phyloP scores from a whole-genome alignment of 1,139 yeast genomes.

The Meyerozyma sp. region DNA sequence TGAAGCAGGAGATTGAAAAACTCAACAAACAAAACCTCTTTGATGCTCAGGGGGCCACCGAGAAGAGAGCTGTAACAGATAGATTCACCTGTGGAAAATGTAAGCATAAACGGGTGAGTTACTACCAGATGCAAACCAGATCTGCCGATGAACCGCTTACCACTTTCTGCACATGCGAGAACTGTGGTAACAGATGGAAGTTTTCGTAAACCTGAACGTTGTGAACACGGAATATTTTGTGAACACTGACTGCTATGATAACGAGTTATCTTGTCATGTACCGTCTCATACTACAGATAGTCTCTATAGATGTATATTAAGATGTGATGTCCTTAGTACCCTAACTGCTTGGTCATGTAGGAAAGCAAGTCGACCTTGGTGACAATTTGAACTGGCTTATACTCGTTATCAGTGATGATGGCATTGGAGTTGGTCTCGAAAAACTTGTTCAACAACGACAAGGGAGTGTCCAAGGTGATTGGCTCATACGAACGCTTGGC shows the following conservation, averaged over 20 bases:
- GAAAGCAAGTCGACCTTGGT: constrained; percentile 83
- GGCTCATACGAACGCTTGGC: constrained; percentile 63
- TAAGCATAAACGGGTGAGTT: constrained; percentile 93
- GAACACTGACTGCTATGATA: no score
- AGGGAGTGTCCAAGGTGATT: constrained; percentile 65
- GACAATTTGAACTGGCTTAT: constrained; percentile 77
- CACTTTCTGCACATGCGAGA: constrained; percentile 95
- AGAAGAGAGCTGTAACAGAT: constrained; percentile 93
- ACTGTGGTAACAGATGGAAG: constrained; percentile 97
- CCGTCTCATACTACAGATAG: neutral
- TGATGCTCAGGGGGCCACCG: constrained; percentile 98
- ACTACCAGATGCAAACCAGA: constrained; percentile 96
- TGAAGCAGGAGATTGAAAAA: constrained; percentile 80
- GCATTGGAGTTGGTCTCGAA: constrained; percentile 87
- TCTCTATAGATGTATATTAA: neutral
- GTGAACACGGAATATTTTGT: no score
- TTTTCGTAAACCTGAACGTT: constrained; percentile 44
- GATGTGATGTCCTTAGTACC: constrained; percentile 7
- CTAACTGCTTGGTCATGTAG: constrained; percentile 44
- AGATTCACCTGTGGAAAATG: constrained; percentile 97
- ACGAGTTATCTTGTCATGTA: no score
- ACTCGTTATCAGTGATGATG: constrained; percentile 66
- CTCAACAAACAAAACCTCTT: constrained; percentile 84
- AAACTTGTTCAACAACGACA: constrained; percentile 67
- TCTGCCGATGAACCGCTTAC: constrained; percentile 98